Evolutionary conservation across 352 stramenopile species (phyloP).

Genomic region (Albugo laibachii): DNA sequence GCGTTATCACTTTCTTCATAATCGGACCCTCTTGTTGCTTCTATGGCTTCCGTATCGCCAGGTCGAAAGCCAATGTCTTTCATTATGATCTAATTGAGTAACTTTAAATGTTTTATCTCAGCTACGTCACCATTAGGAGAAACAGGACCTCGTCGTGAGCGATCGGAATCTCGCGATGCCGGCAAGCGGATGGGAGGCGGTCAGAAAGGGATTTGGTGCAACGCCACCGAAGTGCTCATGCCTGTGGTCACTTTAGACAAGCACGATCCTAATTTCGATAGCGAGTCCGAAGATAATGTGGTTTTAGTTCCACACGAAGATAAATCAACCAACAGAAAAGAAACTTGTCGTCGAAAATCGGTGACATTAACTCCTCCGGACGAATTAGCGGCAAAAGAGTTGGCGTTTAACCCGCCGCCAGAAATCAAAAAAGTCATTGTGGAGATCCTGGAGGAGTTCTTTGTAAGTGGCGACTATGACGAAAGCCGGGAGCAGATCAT

Average conservation of each 20-base stretch:
- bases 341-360: slow-evolving; percentile 1
- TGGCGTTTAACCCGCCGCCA: slow-evolving; percentile 41
- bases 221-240: slow-evolving; percentile 40
- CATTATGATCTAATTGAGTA: no score
- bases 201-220: slow-evolving; percentile 68
- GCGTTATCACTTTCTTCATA: no score
- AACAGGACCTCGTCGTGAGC: slow-evolving; percentile 30
- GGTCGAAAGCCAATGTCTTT: no score
- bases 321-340: neutral
- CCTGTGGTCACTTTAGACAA: slow-evolving; percentile 57
- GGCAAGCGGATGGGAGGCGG: slow-evolving; percentile 75
- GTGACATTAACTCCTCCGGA: no score
- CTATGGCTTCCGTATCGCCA: no score
- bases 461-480: slow-evolving; percentile 73
- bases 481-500: slow-evolving; percentile 54
- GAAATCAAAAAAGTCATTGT: slow-evolving; percentile 83
- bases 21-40: no score
- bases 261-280: slow-evolving; percentile 88
- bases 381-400: slow-evolving; percentile 28
- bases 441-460: slow-evolving; percentile 79
- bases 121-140: no score
- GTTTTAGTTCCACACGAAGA: slow-evolving; percentile 42
- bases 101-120: no score
- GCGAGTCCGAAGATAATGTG: slow-evolving; percentile 78
- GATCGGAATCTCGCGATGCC: slow-evolving; percentile 69